Conservation (phyloP, 2,329 filamentous ascomycete species). For the Claviceps sp. region DNA sequence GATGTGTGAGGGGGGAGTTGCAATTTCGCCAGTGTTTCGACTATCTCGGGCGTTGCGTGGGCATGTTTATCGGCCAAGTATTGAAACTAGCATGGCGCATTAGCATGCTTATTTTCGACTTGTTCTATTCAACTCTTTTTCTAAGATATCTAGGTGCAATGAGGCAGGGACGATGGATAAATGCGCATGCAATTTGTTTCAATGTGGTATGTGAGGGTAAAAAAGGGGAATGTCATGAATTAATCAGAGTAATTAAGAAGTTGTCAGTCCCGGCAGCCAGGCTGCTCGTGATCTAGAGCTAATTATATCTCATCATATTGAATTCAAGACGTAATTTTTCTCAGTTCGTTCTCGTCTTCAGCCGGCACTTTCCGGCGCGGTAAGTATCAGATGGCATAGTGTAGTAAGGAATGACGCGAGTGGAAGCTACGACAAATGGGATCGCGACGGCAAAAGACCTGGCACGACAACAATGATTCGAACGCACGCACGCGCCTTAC, state of each 20-base stretch:
- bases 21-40: constrained; percentile 51
- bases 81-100: constrained; percentile 39
- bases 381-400: constrained; percentile 2
- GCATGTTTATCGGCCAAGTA: constrained; percentile 56
- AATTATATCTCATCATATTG: constrained; percentile 36
- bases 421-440: background rate
- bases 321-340: constrained; percentile 8
- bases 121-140: background rate
- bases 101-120: constrained; percentile 4
- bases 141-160: background rate
- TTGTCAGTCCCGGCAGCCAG: constrained; percentile 45
- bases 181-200: background rate
- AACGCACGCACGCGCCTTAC: constrained; percentile 26
- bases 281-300: constrained; percentile 77
- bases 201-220: background rate
- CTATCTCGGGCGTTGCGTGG: constrained; percentile 50
- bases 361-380: background rate
- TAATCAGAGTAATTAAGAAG: constrained; percentile 17
- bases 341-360: background rate
- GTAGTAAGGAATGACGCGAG: background rate
- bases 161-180: background rate
- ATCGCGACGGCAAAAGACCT: background rate
- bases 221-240: constrained; percentile 9
- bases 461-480: background rate
- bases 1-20: constrained; percentile 45